Base-by-base conservation (phyloP, 495 filamentous ascomycete species). In the Haplographium delicatum region DNA sequence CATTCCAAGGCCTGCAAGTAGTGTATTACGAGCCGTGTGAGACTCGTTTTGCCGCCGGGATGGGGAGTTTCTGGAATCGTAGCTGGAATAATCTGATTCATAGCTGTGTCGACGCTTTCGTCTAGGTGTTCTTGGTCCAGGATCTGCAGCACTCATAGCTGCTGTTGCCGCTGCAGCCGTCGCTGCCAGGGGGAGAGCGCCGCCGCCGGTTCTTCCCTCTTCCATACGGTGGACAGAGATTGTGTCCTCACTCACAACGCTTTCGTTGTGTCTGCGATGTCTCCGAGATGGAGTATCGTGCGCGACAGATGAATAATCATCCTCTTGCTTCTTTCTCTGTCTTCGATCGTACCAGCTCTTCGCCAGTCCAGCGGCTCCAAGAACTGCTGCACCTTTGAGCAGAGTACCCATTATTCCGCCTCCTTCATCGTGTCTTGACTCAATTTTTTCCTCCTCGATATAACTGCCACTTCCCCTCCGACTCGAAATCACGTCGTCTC, bases 1-100 rank as follows among this genome's bases (percentile, higher is more conserved):
- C 69, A 70, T 77, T 9, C 89, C 89, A 4, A 88, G 68, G 2
- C 79, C 81, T 26, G 83, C 78, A 23, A 78, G 62, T 10, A 93
- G 54, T 1, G 82, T 82, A 59, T 89, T 81, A 18, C 75, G 73
- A 4, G 78, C 58, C 2, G 69, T 72, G 64, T 80, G 74, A 16
- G 73, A 71, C 7, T 65, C 60, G n/a, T 60, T 58, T 25, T 67
- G 65, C 10, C 60, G 31, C 50, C 38, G 56, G 62, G 50, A 72
- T 60, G 30, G 76, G 68, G 35, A 72, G 65, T 46, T 13, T 15
- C 44, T 47, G 2, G 72, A 65, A 30, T 78, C 75, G 4, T 70
- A 76, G 33, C 73, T 75, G 38, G 76, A 74, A 3, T 33, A 35
- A 2, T 25, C 48, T 10, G 75, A 78, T 20, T 65, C 63, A 26